Conservation (phyloP, 805 yeast genomes). For the Debaryomyces maramus region DNA sequence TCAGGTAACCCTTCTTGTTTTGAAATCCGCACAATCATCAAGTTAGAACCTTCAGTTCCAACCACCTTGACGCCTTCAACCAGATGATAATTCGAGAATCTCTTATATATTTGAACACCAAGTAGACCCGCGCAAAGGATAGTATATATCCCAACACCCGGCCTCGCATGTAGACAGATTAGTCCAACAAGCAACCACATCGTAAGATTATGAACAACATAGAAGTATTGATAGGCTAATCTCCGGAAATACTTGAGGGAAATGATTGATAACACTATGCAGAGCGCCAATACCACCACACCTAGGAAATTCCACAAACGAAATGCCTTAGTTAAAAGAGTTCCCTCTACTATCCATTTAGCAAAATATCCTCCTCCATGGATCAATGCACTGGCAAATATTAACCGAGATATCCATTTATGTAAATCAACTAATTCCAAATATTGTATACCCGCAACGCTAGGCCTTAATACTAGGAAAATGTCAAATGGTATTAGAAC, state of each 20-base stretch:
- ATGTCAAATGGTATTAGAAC: slow-evolving; percentile 59
- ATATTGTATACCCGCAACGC: slow-evolving; percentile 41
- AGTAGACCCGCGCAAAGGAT: slow-evolving; percentile 23
- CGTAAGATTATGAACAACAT: slow-evolving; percentile 54
- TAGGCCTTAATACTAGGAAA: slow-evolving; percentile 55
- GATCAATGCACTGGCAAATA: slow-evolving; percentile 42
- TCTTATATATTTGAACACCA: slow-evolving; percentile 34
- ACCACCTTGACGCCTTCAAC: slow-evolving; percentile 16
- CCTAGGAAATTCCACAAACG: slow-evolving; percentile 53
- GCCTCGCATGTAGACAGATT: slow-evolving; percentile 66
- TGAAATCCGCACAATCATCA: slow-evolving; percentile 21
- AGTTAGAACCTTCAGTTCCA: slow-evolving; percentile 14
- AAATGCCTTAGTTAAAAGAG: slow-evolving; percentile 31
- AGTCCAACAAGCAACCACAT: slow-evolving; percentile 46
- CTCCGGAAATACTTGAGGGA: slow-evolving; percentile 54
- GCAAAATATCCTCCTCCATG: slow-evolving; percentile 56
- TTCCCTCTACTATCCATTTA: slow-evolving; percentile 46
- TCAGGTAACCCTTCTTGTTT: slow-evolving; percentile 20
- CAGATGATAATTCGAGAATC: slow-evolving; percentile 21
- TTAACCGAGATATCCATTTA: slow-evolving; percentile 68
- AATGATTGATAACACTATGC: slow-evolving; percentile 39
- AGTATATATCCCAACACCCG: slow-evolving; percentile 46
- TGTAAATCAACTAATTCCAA: slow-evolving; percentile 58
- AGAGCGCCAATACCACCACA: slow-evolving; percentile 37
- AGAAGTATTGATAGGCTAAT: slow-evolving; percentile 52